Conservation (phyloP, 2,329 filamentous ascomycete species). For the Trichoderma afroharzianum region DNA sequence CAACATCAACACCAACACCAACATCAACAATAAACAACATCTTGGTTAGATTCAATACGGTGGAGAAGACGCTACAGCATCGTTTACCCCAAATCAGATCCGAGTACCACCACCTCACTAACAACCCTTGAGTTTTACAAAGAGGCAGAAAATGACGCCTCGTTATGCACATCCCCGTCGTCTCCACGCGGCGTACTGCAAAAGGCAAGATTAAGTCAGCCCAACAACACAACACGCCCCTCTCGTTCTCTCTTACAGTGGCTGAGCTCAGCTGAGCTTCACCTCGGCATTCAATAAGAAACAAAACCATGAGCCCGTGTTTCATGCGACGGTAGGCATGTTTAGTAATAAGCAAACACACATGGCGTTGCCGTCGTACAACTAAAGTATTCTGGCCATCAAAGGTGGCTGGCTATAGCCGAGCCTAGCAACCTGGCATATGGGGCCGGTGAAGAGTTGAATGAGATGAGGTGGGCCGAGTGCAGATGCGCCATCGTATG, state of each 20-base stretch:
- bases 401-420: not conserved
- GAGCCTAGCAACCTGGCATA: not conserved
- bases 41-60: not conserved
- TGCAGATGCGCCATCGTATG: not conserved
- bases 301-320: not conserved
- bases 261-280: not conserved
- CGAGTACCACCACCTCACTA: not conserved
- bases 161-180: not conserved
- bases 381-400: not conserved
- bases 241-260: not conserved
- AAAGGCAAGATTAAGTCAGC: not conserved
- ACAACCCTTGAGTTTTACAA: not conserved
- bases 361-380: not conserved
- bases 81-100: not conserved
- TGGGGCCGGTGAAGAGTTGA: constrained; percentile 12
- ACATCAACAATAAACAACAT: not conserved
- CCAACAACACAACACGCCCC: not conserved
- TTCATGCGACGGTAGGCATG: not conserved
- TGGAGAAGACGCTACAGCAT: not conserved
- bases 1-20: not conserved
- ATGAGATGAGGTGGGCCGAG: not conserved
- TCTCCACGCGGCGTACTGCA: not conserved
- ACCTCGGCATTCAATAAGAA: not conserved
- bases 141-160: not conserved
- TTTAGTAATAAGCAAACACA: not conserved